Evolutionary conservation across 2,329 filamentous ascomycete genomes (phyloP).

Genomic region (Sarocladium strictum): DNA sequence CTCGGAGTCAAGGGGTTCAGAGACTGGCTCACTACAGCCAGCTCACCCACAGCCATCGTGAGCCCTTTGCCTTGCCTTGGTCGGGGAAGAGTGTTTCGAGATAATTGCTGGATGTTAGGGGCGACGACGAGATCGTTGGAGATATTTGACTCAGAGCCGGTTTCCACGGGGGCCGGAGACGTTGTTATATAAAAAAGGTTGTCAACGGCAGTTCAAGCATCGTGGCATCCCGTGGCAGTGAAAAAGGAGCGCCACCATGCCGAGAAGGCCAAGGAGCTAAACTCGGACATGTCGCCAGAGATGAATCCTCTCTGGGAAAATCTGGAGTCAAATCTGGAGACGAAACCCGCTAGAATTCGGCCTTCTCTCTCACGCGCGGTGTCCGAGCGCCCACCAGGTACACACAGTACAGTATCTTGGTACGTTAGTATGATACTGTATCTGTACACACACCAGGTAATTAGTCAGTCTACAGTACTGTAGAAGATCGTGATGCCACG

Average conservation of each 20-base stretch:
- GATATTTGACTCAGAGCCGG: not conserved
- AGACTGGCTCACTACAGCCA: constrained; percentile 17
- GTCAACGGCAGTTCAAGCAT: too few species aligned
- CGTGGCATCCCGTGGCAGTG: too few species aligned
- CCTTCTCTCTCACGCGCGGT: too few species aligned
- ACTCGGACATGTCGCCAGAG: not conserved
- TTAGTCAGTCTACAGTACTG: too few species aligned
- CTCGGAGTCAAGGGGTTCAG: constrained; percentile 17
- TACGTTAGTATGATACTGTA: too few species aligned
- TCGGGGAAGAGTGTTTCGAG: too few species aligned
- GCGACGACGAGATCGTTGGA: not conserved
- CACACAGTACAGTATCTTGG: too few species aligned
- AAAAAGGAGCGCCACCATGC: too few species aligned
- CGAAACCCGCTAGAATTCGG: not conserved
- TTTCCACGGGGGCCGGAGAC: not conserved
- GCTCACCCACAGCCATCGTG: constrained; percentile 20
- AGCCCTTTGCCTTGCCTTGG: too few species aligned
- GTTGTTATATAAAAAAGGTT: not conserved
- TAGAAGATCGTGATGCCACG: too few species aligned
- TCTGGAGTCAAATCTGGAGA: not conserved
- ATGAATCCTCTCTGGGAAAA: not conserved
- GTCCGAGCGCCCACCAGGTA: not conserved
- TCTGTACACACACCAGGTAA: too few species aligned
- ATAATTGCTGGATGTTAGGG: not conserved
- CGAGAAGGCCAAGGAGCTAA: not conserved